Evolutionary conservation across 768 basidiomycete genomes (phyloP).

Genomic region (Trametes punicea): DNA sequence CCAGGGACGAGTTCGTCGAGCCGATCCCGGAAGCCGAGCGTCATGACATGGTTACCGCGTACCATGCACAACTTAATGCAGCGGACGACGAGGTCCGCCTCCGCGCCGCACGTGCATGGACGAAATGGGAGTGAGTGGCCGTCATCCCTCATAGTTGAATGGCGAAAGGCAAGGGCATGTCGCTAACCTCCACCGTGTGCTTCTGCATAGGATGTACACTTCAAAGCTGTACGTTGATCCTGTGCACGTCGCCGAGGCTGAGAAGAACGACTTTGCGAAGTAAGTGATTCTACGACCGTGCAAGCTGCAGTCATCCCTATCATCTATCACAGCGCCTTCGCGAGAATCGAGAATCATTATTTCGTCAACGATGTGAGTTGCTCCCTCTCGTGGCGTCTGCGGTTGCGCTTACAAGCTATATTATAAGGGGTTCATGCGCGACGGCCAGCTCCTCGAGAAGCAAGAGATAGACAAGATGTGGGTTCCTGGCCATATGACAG

Average conservation of each 20-base stretch:
- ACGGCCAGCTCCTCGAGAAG: constrained; percentile 80
- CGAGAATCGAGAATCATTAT: constrained; percentile 88
- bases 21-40: constrained; percentile 80
- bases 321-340: constrained; percentile 61
- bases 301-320: background rate
- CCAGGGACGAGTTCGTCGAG: constrained; percentile 79
- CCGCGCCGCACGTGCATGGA: constrained; percentile 79
- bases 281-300: constrained; percentile 32
- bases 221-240: constrained; percentile 71
- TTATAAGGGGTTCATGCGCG: constrained; percentile 75
- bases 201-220: constrained; percentile 69
- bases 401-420: constrained; percentile 8
- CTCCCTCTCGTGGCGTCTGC: background rate
- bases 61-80: constrained; percentile 75
- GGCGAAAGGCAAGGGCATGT: background rate
- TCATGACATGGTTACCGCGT: constrained; percentile 78
- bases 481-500: constrained; percentile 15
- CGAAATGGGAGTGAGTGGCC: constrained; percentile 82
- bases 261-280: constrained; percentile 75
- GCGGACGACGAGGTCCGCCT: constrained; percentile 62
- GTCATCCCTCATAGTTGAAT: background rate
- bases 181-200: background rate
- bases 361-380: constrained; percentile 71
- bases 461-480: constrained; percentile 90
- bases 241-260: constrained; percentile 62